Conservation (phyloP, 495 filamentous ascomycete genomes). For the Talaromyces stipitatus region DNA sequence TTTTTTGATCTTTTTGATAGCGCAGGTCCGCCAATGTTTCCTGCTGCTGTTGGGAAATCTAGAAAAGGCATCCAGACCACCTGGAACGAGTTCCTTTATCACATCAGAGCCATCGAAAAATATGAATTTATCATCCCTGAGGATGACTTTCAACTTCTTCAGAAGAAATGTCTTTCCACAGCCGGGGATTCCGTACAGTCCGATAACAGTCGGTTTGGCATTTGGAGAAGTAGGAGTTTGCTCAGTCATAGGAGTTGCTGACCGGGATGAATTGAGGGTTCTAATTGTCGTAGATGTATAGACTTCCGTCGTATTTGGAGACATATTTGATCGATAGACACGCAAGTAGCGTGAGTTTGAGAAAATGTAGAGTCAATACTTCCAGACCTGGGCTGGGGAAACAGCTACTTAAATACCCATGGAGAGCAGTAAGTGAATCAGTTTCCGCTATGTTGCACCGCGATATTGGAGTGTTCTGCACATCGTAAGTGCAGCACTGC, state of each 20-base stretch:
- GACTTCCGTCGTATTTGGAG: no score
- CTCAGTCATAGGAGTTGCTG: neutral
- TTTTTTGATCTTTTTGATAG: slow-evolving; percentile 38
- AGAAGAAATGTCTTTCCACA: slow-evolving; percentile 51
- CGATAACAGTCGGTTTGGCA: slow-evolving; percentile 29
- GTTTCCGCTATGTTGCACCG: no score
- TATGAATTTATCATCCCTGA: slow-evolving; percentile 31
- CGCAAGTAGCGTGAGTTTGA: no score
- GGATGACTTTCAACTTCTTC: slow-evolving; percentile 28
- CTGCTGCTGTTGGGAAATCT: slow-evolving; percentile 31
- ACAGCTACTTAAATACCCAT: no score
- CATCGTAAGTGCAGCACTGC: no score
- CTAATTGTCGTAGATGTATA: neutral
- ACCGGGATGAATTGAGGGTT: neutral
- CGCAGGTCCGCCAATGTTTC: slow-evolving; percentile 28
- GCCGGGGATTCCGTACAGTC: slow-evolving; percentile 55
- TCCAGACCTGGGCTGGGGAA: no score
- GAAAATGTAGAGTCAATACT: no score
- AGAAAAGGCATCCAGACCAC: slow-evolving; percentile 47
- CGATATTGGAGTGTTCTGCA: no score
- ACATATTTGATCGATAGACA: no score
- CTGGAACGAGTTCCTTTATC: slow-evolving; percentile 38
- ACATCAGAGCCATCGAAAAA: slow-evolving; percentile 49
- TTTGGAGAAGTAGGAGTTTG: neutral
- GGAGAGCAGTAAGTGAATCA: no score